Percentiles rank a stretch among this genome's conserved stretches.
These are phyloP conservation scores for Endotrypanum monterogeii DNA, from an alignment of 208 protist species.

Conservation along the genomic window DNA sequence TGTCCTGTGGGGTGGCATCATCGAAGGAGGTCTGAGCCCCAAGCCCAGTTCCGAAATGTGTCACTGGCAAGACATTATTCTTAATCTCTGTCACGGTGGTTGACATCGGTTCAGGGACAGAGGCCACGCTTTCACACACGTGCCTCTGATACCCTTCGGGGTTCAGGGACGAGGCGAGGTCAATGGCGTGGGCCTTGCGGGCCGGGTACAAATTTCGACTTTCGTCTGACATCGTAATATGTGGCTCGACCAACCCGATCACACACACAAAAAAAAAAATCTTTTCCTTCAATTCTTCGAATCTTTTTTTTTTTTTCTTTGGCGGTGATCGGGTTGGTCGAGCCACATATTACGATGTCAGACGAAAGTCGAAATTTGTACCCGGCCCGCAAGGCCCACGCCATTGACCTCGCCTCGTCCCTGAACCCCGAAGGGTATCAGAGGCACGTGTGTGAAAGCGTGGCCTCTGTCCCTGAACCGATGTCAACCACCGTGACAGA, in stretches of 20 bases:
- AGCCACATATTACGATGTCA: constrained; percentile 3
- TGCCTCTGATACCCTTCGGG: constrained; percentile 6
- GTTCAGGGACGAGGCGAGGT: constrained; percentile 35
- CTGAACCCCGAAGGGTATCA: constrained; percentile 16
- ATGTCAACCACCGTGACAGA: constrained; percentile 43
- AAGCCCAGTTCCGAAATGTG: constrained; percentile 64
- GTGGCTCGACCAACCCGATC: too few relatives aligned
- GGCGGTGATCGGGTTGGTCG: too few relatives aligned
- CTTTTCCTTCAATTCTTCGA: background rate
- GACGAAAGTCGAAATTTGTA: constrained; percentile 28
- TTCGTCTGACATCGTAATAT: constrained; percentile 19
- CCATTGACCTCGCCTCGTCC: constrained; percentile 38
- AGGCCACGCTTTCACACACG: constrained; percentile 14
- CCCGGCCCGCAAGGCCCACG: constrained; percentile 39
- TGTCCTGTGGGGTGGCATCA: constrained; percentile 20
- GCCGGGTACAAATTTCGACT: constrained; percentile 33
- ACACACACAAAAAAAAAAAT: constrained; percentile 2
- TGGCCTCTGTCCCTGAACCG: constrained; percentile 1
- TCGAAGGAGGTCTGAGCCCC: constrained; percentile 12
- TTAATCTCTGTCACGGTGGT: constrained; percentile 46
- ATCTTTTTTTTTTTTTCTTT: background rate
- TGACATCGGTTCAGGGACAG: constrained; percentile 19
- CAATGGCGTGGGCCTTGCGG: constrained; percentile 38
- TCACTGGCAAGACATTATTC: constrained; percentile 25
- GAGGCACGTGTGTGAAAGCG: constrained; percentile 9